Evolutionary conservation across 495 filamentous ascomycete genomes (phyloP).

Genomic region (Podospora fimiseda): DNA sequence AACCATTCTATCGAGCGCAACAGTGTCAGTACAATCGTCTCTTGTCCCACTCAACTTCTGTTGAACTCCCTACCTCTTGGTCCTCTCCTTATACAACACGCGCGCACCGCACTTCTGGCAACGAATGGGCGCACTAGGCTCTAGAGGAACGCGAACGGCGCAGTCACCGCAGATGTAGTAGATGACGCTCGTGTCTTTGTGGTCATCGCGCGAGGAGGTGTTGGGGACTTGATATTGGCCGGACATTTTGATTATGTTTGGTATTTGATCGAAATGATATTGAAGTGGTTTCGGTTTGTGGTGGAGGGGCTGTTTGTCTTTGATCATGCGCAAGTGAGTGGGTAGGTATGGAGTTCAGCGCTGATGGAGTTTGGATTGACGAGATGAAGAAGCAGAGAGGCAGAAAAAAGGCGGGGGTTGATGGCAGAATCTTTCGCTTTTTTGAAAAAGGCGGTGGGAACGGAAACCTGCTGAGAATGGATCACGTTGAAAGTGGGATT

Average conservation of each 20-base stretch:
- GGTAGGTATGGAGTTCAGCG: background rate
- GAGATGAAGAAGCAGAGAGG: conserved; percentile 3
- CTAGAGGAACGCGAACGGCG: conserved; percentile 70
- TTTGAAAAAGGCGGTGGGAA: background rate
- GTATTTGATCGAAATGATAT: background rate
- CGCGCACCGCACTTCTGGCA: conserved; percentile 96
- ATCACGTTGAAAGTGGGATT: conserved; percentile 3
- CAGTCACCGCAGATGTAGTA: conserved; percentile 93
- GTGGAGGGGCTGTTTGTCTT: background rate
- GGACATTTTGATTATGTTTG: conserved; percentile 38
- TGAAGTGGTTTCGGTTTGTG: background rate
- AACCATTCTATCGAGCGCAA: conserved; percentile 66
- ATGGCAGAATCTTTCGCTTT: conserved; percentile 32
- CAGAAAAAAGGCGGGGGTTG: conserved; percentile 28
- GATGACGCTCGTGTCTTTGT: conserved; percentile 43
- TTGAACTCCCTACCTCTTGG: conserved; percentile 96
- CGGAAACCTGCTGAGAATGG: background rate
- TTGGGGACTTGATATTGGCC: conserved; percentile 60
- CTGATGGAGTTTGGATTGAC: background rate
- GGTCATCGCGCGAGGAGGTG: conserved; percentile 29
- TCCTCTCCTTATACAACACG: conserved; percentile 95
- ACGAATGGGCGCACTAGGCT: conserved; percentile 79
- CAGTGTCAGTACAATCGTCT: conserved; percentile 5
- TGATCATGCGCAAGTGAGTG: no score
- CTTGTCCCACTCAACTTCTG: no score